A percentile compares a stretch with the other conserved stretches of the same genome.
These are phyloP conservation scores for Collybia sordida DNA, from an alignment of 768 basidiomycete genomes.

Conservation along the genomic window DNA sequence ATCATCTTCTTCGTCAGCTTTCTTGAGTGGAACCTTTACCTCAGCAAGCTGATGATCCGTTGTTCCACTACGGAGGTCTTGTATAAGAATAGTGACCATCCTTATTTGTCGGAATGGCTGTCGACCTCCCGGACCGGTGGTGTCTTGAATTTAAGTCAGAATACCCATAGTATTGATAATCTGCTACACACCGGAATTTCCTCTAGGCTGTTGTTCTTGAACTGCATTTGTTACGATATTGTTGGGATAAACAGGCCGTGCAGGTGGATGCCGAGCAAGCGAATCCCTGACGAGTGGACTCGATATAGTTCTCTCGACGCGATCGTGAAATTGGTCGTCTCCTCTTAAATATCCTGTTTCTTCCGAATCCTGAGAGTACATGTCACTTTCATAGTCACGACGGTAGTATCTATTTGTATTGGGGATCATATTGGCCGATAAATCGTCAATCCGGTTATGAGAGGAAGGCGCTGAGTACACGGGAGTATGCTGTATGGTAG, in stretches of 20 bases:
- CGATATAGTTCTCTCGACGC: too few species aligned
- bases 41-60: constrained; percentile 64
- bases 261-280: too few species aligned
- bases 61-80: constrained; percentile 54
- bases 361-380: constrained; percentile 2
- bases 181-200: background rate
- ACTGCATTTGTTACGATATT: background rate
- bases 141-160: background rate
- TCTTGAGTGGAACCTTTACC: constrained; percentile 57
- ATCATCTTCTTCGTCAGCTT: constrained; percentile 45
- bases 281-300: too few species aligned
- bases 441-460: background rate
- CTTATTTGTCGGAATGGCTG: constrained; percentile 29
- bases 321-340: too few species aligned
- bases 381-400: constrained; percentile 29
- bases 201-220: background rate
- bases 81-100: constrained; percentile 68
- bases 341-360: background rate
- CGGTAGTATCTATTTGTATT: constrained; percentile 23
- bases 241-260: too few species aligned
- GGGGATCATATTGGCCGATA: constrained; percentile 7
- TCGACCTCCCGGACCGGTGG: constrained; percentile 1
- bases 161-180: background rate
- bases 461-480: background rate
- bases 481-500: background rate